Evolutionary conservation across 768 basidiomycete genomes (phyloP).

Genomic region (Boletus subparvulus): DNA sequence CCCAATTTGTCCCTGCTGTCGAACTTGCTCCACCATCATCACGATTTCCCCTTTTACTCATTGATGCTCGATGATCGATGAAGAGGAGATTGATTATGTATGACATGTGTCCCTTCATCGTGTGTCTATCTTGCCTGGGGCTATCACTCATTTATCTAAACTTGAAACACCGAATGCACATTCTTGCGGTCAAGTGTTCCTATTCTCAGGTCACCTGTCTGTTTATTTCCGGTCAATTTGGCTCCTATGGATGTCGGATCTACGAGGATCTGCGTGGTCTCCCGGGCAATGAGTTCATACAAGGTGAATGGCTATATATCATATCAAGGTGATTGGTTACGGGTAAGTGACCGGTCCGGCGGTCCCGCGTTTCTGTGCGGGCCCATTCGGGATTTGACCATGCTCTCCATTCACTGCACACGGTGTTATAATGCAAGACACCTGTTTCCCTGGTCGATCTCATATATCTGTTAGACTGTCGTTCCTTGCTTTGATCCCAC

Average conservation of each 20-base stretch:
- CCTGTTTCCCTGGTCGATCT: not conserved
- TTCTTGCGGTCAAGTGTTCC: slow-evolving; percentile 14
- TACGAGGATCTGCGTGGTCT: slow-evolving; percentile 16
- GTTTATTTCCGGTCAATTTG: slow-evolving; percentile 6
- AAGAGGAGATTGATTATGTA: slow-evolving; percentile 17
- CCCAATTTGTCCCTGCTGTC: slow-evolving; percentile 56
- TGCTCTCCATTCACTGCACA: slow-evolving; percentile 8
- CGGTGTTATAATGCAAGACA: slow-evolving; percentile 6
- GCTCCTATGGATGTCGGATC: slow-evolving; percentile 10
- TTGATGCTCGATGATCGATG: slow-evolving; percentile 40
- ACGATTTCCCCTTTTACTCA: slow-evolving; percentile 72
- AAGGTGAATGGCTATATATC: slow-evolving; percentile 23
- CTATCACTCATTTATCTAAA: slow-evolving; percentile 33
- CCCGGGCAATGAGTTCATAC: slow-evolving; percentile 4
- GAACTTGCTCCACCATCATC: slow-evolving; percentile 69
- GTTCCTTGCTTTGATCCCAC: not conserved
- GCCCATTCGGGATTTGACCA: slow-evolving; percentile 2
- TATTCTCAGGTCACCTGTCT: slow-evolving; percentile 9
- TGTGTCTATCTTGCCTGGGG: slow-evolving; percentile 17
- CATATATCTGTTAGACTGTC: not conserved
- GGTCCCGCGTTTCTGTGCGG: slow-evolving; percentile 6
- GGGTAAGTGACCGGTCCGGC: not conserved
- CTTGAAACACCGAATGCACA: slow-evolving; percentile 21
- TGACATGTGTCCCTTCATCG: slow-evolving; percentile 13
- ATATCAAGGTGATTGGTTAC: slow-evolving; percentile 18